phyloP scores from a whole-genome alignment of 2,329 filamentous ascomycete species.

The Anthostomella pinea region DNA sequence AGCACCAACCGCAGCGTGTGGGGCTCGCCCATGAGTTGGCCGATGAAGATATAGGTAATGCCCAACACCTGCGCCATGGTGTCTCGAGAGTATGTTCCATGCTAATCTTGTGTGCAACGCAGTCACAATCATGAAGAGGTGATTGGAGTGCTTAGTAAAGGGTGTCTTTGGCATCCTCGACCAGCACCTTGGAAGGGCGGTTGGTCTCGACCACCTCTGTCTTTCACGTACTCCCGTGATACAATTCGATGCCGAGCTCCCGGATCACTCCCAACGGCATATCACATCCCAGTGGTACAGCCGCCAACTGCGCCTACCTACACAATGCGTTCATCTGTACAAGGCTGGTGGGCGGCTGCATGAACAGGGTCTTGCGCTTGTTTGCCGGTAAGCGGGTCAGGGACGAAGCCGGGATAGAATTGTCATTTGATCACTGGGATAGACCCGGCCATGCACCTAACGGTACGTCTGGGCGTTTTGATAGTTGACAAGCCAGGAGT shows the following conservation, averaged over 20 bases:
- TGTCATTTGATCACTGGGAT: slow-evolving; percentile 25
- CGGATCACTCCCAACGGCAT: slow-evolving; percentile 16
- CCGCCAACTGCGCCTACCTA: slow-evolving; percentile 18
- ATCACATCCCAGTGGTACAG: slow-evolving; percentile 19
- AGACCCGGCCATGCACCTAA: too few relatives aligned
- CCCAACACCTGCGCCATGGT: slow-evolving; percentile 16
- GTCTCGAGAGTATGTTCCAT: slow-evolving; percentile 9
- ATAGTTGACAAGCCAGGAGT: too few relatives aligned
- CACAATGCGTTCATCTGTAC: slow-evolving; percentile 25
- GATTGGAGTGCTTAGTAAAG: slow-evolving; percentile 19
- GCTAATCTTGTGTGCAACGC: slow-evolving; percentile 26
- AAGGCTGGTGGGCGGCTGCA: slow-evolving; percentile 30
- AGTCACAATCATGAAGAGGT: slow-evolving; percentile 71
- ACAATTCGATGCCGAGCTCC: slow-evolving; percentile 20
- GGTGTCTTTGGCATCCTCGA: slow-evolving; percentile 24
- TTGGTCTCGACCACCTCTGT: slow-evolving; percentile 12
- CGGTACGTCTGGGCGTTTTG: too few relatives aligned
- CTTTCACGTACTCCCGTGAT: slow-evolving; percentile 20
- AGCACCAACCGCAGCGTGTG: slow-evolving; percentile 96
- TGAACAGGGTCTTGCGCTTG: slow-evolving; percentile 26
- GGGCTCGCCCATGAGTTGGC: slow-evolving; percentile 86
- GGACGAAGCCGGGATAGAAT: slow-evolving; percentile 29
- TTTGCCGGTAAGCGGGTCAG: slow-evolving; percentile 31
- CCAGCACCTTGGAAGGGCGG: slow-evolving; percentile 15
- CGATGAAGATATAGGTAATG: slow-evolving; percentile 91